phyloP scores from a whole-genome alignment of 257 asterid species.

The Primulina tabacum region DNA sequence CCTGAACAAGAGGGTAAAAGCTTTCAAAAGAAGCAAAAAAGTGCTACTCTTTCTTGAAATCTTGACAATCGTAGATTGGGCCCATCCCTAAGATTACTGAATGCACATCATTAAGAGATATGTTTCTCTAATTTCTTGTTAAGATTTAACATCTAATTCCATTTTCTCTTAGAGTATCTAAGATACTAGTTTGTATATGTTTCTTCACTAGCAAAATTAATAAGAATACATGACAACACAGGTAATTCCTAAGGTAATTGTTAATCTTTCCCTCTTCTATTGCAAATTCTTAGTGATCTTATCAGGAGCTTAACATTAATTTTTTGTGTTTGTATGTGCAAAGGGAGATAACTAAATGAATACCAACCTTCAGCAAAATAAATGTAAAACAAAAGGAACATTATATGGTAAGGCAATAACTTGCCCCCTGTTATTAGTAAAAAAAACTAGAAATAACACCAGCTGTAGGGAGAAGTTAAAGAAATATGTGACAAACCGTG shows the following conservation, averaged over 20 bases:
- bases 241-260: background rate
- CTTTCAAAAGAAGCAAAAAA: background rate
- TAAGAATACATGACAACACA: background rate
- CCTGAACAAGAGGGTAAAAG: background rate
- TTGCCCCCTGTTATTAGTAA: background rate
- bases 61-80: background rate
- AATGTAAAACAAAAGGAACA: background rate
- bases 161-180: background rate
- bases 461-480: background rate
- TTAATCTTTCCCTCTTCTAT: background rate
- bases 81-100: background rate
- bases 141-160: background rate
- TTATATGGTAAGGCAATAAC: background rate
- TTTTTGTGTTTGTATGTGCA: background rate
- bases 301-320: background rate
- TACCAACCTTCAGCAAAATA: background rate
- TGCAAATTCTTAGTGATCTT: background rate
- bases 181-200: no score
- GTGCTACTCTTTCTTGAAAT: background rate
- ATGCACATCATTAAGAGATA: background rate
- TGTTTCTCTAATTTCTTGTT: background rate
- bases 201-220: background rate
- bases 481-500: slow-evolving; percentile 55
- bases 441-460: background rate
- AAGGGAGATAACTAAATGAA: no score